These are phyloP conservation scores for Podospora fimiseda DNA, from an alignment of 495 filamentous ascomycete species.

Conservation along the genomic window DNA sequence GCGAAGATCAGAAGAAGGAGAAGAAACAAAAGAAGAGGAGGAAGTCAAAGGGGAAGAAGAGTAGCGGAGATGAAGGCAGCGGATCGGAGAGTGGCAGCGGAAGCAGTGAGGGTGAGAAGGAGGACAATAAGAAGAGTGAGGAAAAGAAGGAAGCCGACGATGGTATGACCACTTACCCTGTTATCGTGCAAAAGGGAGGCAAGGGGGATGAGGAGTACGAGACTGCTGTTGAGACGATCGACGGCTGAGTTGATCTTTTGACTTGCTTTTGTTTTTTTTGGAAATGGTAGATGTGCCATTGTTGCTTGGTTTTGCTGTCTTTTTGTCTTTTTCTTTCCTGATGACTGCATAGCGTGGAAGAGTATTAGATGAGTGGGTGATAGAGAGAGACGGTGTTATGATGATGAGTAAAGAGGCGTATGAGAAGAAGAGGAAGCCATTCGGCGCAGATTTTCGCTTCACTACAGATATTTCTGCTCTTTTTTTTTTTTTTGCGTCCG, in stretches of 20 bases:
- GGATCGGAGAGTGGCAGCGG: no score
- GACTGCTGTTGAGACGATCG: slow-evolving; percentile 24
- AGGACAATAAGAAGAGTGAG: slow-evolving; percentile 8
- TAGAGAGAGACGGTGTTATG: no score
- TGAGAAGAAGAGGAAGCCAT: no score
- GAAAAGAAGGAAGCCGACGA: slow-evolving; percentile 21
- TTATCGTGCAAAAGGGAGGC: slow-evolving; percentile 28
- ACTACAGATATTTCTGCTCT: no score
- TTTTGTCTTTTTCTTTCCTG: background rate
- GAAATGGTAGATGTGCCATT: no score
- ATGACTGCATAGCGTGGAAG: background rate
- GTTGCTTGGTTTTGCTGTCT: background rate
- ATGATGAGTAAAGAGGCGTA: no score
- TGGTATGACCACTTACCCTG: slow-evolving; percentile 20
- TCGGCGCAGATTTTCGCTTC: no score
- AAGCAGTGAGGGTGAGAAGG: slow-evolving; percentile 11
- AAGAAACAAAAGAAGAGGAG: slow-evolving; percentile 16
- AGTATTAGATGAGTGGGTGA: background rate
- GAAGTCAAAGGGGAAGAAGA: slow-evolving; percentile 10
- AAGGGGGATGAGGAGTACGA: slow-evolving; percentile 34
- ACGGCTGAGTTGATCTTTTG: background rate
- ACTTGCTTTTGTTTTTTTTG: background rate
- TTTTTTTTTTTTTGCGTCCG: no score
- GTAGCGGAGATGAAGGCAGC: slow-evolving; percentile 12
- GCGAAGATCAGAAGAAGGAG: slow-evolving; percentile 23